Evolutionary conservation across 306 rosid genomes (phyloP), one percentile per base, ranked within the genome.

Genomic region (Sphenostylis stenocarpa): DNA sequence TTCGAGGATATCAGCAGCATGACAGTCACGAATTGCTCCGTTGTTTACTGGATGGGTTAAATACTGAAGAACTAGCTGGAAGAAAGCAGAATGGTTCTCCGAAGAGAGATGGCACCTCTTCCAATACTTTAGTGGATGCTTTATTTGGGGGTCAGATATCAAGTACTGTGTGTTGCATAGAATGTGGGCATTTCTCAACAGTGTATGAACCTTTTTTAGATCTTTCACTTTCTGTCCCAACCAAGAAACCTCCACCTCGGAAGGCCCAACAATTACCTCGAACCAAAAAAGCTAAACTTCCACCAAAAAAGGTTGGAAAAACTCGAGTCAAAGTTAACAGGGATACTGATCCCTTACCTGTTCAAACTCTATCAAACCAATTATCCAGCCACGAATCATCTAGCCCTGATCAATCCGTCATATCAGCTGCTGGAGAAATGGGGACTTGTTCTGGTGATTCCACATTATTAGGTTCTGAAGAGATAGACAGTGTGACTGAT

Each of bases 1-100:
- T 92, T 80, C 88, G 86, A 78, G 99, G 97, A 62, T 91, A 86
- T 77, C 97, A 92, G 67, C 99, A 96, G 85, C 99, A 96, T 70
- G 99, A 96, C 77, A 90, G 99, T 80, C 99, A 96, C 13, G 99
- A 96, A 86, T 84, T 91, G 82, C 97, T 96, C 56, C 87, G 87
- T 71, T 91, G 87, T 82, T 90, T 96, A 65, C 87, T 92, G 70
- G 99, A 96, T 87, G 98, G 91, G 69, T 77, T 92, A 83, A 76
- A 89, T 78, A 74, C 89, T 34, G 98, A 96, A 84, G 98, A 92
- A 75, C 80, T 85, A 80, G 81, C 92, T 67, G 69, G 70, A 44
- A 90, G 78, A 85, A 91, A 91, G 75, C 89, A 75, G 31, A 77
- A 67, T 61, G 87, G 67, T 62, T 76, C 87, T 80, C 83, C 86